phyloP scores from a whole-genome alignment of 441 rosid species.

The Gossypium davidsonii region DNA sequence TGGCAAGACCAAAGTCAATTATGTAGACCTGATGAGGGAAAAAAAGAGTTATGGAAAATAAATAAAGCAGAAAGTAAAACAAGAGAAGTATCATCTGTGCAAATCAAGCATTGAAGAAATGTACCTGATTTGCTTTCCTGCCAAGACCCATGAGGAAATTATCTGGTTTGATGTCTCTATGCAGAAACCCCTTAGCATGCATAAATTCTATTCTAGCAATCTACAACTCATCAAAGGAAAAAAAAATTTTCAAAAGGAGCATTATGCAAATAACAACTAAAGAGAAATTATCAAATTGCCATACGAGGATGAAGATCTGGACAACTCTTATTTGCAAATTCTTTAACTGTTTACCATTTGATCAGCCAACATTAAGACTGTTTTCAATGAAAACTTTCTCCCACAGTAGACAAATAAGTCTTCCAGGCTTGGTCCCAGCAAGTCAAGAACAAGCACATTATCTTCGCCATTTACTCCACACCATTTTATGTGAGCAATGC shows the following conservation, averaged over 20 bases:
- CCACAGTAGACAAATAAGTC: slow-evolving; percentile 60
- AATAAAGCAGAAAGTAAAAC: slow-evolving; percentile 1
- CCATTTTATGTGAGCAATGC: slow-evolving; percentile 50
- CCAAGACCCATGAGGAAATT: slow-evolving; percentile 48
- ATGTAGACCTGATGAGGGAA: slow-evolving; percentile 45
- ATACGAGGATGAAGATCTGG: not conserved
- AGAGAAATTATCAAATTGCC: not conserved
- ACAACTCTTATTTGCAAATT: slow-evolving; percentile 1
- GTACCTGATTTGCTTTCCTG: slow-evolving; percentile 38
- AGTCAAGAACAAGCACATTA: slow-evolving; percentile 48
- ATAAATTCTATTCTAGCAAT: slow-evolving; percentile 34
- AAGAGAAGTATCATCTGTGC: not conserved
- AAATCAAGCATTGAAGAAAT: slow-evolving; percentile 8
- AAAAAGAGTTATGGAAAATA: not conserved
- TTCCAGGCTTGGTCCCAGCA: slow-evolving; percentile 68
- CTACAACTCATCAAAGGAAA: slow-evolving; percentile 13
- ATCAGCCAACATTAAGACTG: slow-evolving; percentile 57
- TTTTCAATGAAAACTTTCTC: slow-evolving; percentile 59
- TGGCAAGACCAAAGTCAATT: slow-evolving; percentile 74
- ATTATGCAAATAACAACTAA: not conserved
- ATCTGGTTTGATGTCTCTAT: slow-evolving; percentile 46
- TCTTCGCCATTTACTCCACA: slow-evolving; percentile 56
- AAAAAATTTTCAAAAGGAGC: not conserved
- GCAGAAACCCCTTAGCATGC: slow-evolving; percentile 43
- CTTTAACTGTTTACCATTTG: slow-evolving; percentile 41